Evolutionary conservation across 2,329 filamentous ascomycete species (phyloP).

Genomic region (Arthrinium phaeospermum): DNA sequence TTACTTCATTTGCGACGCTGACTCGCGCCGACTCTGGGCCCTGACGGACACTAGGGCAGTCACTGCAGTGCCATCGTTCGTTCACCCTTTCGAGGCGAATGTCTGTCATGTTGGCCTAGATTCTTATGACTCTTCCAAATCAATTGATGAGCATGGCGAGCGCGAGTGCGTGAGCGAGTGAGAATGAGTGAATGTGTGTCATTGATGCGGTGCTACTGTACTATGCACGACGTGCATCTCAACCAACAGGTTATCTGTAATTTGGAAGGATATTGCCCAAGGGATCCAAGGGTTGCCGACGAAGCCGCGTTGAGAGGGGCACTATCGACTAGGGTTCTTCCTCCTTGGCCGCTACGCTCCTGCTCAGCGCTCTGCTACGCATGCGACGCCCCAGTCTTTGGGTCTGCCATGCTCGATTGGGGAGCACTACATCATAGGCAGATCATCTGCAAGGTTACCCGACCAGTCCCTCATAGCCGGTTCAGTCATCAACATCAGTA

Average conservation of each 20-base stretch:
- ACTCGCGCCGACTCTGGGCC: background rate
- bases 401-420: slow-evolving; percentile 12
- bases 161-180: background rate
- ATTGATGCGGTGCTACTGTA: background rate
- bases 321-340: slow-evolving; percentile 15
- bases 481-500: slow-evolving; percentile 13
- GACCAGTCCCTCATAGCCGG: slow-evolving; percentile 18
- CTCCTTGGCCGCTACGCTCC: background rate
- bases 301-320: slow-evolving; percentile 17
- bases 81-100: background rate
- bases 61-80: background rate
- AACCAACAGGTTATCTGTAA: background rate
- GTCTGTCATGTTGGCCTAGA: background rate
- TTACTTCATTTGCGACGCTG: slow-evolving; percentile 13
- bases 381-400: background rate
- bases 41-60: background rate
- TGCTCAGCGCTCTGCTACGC: background rate
- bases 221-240: background rate
- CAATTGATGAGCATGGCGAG: background rate
- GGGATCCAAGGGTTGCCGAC: slow-evolving; percentile 17
- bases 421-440: slow-evolving; percentile 36
- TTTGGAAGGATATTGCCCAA: slow-evolving; percentile 13
- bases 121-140: background rate
- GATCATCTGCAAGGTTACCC: slow-evolving; percentile 27
- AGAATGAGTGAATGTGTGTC: background rate